These are phyloP conservation scores for Macrophomina tecta DNA, from an alignment of 2,329 filamentous ascomycete genomes.

Conservation along the genomic window DNA sequence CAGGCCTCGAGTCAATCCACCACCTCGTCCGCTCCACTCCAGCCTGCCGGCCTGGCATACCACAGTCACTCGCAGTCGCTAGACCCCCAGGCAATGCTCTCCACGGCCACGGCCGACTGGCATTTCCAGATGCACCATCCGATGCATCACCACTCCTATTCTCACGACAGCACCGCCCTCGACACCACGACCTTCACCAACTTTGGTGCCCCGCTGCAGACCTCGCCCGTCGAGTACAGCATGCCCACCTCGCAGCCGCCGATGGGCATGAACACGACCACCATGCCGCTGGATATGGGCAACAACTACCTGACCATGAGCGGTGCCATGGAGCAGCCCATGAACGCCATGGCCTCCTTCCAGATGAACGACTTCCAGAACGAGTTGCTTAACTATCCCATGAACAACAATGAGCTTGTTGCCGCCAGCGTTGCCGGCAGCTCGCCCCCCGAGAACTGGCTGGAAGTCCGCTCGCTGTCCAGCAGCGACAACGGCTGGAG, in stretches of 20 bases:
- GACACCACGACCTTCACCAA: slow-evolving; percentile 45
- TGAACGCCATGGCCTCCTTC: slow-evolving; percentile 48
- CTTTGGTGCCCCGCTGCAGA: slow-evolving; percentile 44
- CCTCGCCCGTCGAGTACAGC: slow-evolving; percentile 53
- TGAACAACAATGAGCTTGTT: slow-evolving; percentile 55
- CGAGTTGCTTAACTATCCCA: slow-evolving; percentile 64
- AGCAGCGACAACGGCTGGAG: slow-evolving; percentile 87
- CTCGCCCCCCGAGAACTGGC: slow-evolving; percentile 71
- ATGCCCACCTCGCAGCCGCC: slow-evolving; percentile 49
- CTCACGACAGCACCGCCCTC: slow-evolving; percentile 45
- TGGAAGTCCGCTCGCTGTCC: slow-evolving; percentile 88
- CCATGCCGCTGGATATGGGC: slow-evolving; percentile 48
- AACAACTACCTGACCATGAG: slow-evolving; percentile 48
- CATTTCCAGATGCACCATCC: slow-evolving; percentile 47
- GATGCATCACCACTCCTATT: slow-evolving; percentile 37
- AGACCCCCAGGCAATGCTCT: slow-evolving; percentile 42
- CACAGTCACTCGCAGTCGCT: slow-evolving; percentile 41
- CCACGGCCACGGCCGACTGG: slow-evolving; percentile 50
- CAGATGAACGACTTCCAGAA: slow-evolving; percentile 72
- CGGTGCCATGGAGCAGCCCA: slow-evolving; percentile 49
- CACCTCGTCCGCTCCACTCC: slow-evolving; percentile 42
- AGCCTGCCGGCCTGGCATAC: slow-evolving; percentile 38
- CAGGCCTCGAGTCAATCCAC: slow-evolving; percentile 35
- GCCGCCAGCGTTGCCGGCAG: slow-evolving; percentile 36
- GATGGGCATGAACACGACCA: slow-evolving; percentile 35